Evolutionary conservation across 1,139 yeast genomes (phyloP), one percentile per base, ranked within the genome.

Genomic region (Lodderomyces elongisporus): DNA sequence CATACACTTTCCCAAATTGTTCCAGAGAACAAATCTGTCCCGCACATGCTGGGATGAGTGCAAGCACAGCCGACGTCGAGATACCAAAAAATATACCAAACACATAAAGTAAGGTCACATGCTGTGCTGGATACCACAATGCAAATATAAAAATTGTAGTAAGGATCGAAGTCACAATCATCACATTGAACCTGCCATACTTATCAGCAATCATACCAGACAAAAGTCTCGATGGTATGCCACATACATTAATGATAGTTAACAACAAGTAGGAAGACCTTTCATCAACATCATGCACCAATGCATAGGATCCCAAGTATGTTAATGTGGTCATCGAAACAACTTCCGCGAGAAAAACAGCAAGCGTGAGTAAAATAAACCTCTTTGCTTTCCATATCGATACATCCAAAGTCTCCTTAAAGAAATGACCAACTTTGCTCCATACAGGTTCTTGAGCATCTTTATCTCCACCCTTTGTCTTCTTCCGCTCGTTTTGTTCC

Each of bases 1-100:
- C 85, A 48, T 77, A 81, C 17, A 83, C 67, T 46, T 72, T 77
- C 18, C 89, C 89, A 46, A 79, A 80, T 36, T 70, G 72, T 27
- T 75, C 76, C 2, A 81, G 75, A 31, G 69, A 69, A 28, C 85
- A 77, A 14, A 82, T 76, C 51, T 80, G 87, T 1, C 79, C 73
- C 36, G 74, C 62, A 37, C 77, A 62, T n/a, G 63, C 59, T 14
- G 61, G 62, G 32, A 58, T 58, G n/a, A 59, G 43, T 10, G 61
- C 51, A 14, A 59, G 45, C 8, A 52, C 56, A 3, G 63, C 57
- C 7, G 61, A 54, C 1, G 58, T 49, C n/a, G 58, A 43, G 8
- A 56, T 40, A 7, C 65, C 65, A 41, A 56, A 59, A 7, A 57
- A 39, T 3, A 54, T 47, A 3, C 54, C 46, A 43, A 58, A 59